Evolutionary conservation across 257 asterid species (phyloP).

Genomic region (Coffea eugenioides): DNA sequence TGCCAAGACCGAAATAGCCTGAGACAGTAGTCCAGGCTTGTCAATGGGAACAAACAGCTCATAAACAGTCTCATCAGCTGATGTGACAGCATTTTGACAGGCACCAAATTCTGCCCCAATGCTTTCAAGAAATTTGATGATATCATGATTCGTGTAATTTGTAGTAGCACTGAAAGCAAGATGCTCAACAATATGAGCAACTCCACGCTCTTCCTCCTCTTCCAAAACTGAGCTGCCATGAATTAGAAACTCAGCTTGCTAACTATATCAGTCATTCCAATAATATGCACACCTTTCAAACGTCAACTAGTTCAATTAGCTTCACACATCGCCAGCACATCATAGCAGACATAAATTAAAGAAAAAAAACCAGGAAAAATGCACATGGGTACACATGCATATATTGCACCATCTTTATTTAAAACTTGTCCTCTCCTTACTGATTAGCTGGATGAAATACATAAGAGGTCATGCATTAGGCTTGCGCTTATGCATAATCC

Average conservation of each 20-base stretch:
- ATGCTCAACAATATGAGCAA: slow-evolving; percentile 97
- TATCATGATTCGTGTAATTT: slow-evolving; percentile 85
- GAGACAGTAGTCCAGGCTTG: slow-evolving; percentile 86
- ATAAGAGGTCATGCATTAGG: no score
- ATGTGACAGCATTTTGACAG: slow-evolving; percentile 88
- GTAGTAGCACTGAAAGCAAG: slow-evolving; percentile 94
- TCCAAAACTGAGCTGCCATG: slow-evolving; percentile 93
- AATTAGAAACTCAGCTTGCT: slow-evolving; percentile 37
- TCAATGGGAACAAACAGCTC: slow-evolving; percentile 94
- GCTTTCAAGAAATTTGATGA: slow-evolving; percentile 89
- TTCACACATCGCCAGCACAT: neutral
- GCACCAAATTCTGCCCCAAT: slow-evolving; percentile 97
- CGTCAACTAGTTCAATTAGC: neutral
- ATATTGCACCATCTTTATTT: no score
- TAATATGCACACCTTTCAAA: neutral
- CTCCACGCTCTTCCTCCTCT: slow-evolving; percentile 98
- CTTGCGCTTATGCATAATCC: no score
- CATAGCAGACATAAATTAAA: neutral
- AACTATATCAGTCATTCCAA: neutral
- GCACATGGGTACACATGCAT: no score
- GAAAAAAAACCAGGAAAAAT: no score
- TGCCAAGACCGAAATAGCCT: slow-evolving; percentile 80
- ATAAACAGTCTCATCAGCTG: slow-evolving; percentile 90
- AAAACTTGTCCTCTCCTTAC: no score
- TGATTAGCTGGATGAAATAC: no score